phyloP scores from a whole-genome alignment of 768 basidiomycete genomes.

The Mycena indigotica region DNA sequence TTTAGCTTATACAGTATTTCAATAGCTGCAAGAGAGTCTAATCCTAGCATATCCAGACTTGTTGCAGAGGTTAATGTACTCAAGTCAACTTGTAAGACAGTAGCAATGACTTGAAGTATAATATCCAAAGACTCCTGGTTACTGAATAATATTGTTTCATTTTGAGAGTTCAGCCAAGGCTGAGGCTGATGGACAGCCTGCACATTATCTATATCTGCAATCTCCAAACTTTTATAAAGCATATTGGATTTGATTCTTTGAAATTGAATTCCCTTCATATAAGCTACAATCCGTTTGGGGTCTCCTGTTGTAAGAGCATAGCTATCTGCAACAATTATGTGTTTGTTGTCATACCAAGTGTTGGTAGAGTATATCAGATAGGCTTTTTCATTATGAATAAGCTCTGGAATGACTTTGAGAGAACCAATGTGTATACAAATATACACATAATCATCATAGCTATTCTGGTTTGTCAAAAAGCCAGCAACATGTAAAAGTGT shows the following conservation, averaged over 20 bases:
- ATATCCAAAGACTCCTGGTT: no score
- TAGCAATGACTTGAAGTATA: constrained; percentile 45
- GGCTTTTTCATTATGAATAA: constrained; percentile 40
- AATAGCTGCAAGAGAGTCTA: constrained; percentile 68
- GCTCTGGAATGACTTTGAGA: constrained; percentile 47
- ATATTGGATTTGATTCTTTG: constrained; percentile 53
- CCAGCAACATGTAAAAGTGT: constrained; percentile 71
- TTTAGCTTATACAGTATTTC: constrained; percentile 56
- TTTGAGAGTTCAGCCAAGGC: no score
- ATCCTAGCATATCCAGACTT: constrained; percentile 53
- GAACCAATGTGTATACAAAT: constrained; percentile 61
- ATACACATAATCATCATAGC: constrained; percentile 52
- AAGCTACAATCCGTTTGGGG: constrained; percentile 50
- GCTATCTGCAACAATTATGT: constrained; percentile 52
- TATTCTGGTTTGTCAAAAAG: constrained; percentile 65
- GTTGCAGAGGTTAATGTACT: constrained; percentile 45
- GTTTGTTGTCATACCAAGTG: constrained; percentile 44
- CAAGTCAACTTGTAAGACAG: constrained; percentile 46
- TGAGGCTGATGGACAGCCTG: no score
- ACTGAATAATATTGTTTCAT: no score
- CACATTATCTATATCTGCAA: no score
- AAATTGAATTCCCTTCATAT: constrained; percentile 60
- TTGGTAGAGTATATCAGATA: constrained; percentile 58
- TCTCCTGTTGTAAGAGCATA: constrained; percentile 47
- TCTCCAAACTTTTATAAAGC: constrained; percentile 49